Evolutionary conservation across 108 stramenopile species (phyloP).

Genomic region (Chaetoceros tenuissimus): DNA sequence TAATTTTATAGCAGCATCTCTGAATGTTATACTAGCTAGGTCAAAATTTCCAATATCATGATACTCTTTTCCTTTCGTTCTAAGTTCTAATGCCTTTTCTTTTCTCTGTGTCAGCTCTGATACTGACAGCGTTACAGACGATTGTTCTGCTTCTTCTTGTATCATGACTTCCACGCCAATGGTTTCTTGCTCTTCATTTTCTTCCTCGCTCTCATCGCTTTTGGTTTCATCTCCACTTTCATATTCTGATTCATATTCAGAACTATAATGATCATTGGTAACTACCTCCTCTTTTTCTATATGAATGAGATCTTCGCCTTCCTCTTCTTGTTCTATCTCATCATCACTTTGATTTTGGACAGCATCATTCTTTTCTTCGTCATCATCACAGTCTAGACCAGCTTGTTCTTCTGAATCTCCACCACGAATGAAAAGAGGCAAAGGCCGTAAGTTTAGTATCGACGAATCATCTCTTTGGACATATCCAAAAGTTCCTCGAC

Average conservation of each 20-base stretch:
- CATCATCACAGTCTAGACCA: too few species aligned
- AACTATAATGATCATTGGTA: too few species aligned
- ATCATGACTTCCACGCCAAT: neutral
- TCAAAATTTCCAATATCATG: slow-evolving; percentile 53
- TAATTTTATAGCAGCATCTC: slow-evolving; percentile 31
- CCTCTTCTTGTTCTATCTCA: too few species aligned
- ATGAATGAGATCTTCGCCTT: too few species aligned
- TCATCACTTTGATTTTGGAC: too few species aligned
- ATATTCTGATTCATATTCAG: slow-evolving; percentile 2
- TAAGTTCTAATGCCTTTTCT: slow-evolving; percentile 27
- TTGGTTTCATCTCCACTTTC: neutral
- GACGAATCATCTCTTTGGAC: too few species aligned
- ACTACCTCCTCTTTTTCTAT: too few species aligned
- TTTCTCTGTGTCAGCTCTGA: slow-evolving; percentile 1
- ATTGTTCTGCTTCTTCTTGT: slow-evolving; percentile 1
- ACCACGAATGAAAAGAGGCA: too few species aligned
- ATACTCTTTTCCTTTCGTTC: slow-evolving; percentile 34
- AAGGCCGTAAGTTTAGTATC: too few species aligned
- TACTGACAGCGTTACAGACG: neutral
- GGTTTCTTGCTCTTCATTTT: neutral
- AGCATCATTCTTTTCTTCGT: too few species aligned
- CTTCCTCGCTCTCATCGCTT: neutral
- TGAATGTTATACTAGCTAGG: slow-evolving; percentile 41
- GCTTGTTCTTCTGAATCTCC: too few species aligned
- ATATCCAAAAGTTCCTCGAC: too few species aligned